Evolutionary conservation across 345 rosid species (phyloP).

Genomic region (Euphorbia tirucalli): DNA sequence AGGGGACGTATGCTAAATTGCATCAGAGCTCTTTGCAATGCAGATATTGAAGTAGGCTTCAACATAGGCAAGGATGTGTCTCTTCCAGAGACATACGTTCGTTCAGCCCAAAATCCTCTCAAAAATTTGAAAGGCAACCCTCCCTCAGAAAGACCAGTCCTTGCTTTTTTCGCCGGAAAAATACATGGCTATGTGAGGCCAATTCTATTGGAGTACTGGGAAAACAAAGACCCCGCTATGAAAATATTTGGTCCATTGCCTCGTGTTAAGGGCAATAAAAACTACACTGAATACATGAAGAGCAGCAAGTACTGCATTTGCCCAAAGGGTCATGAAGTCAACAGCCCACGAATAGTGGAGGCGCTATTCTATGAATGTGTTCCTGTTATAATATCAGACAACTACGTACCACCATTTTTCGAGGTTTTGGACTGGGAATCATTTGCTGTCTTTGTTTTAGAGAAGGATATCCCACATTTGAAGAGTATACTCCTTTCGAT

Average conservation of each 20-base stretch:
- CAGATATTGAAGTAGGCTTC: conserved; percentile 79
- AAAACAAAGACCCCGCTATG: conserved; percentile 78
- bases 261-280: conserved; percentile 48
- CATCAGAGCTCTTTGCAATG: conserved; percentile 86
- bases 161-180: conserved; percentile 83
- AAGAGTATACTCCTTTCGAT: conserved; percentile 67
- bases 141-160: conserved; percentile 54
- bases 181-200: conserved; percentile 85
- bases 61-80: conserved; percentile 76
- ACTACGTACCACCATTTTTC: conserved; percentile 76
- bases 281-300: conserved; percentile 68
- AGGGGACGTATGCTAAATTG: conserved; percentile 60
- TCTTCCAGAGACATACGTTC: conserved; percentile 72
- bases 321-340: conserved; percentile 83
- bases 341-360: conserved; percentile 84
- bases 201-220: conserved; percentile 65
- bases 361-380: conserved; percentile 73
- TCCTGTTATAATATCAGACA: conserved; percentile 80
- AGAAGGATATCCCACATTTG: conserved; percentile 76
- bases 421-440: conserved; percentile 83
- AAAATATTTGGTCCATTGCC: conserved; percentile 65
- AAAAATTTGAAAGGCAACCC: conserved; percentile 66
- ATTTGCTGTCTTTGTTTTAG: conserved; percentile 65
- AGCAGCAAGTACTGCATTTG: conserved; percentile 89
- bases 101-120: conserved; percentile 48